Evolutionary conservation across 106 monocot species (phyloP), one percentile per base, ranked within the genome.

Genomic region (Chionographis japonica): DNA sequence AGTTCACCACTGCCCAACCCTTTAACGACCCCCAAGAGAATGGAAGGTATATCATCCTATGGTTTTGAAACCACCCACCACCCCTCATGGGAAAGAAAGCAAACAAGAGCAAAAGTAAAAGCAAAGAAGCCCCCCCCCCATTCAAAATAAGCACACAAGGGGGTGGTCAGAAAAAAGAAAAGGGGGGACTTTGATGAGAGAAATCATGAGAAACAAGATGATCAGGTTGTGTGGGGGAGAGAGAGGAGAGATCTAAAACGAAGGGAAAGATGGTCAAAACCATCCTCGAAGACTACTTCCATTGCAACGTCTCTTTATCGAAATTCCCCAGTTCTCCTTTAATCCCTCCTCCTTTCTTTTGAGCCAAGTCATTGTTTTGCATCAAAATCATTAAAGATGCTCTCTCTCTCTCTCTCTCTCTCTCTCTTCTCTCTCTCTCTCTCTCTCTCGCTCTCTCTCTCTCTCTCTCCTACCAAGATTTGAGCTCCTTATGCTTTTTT

Each of bases 21-120:
- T 81, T 88, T 84, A 78, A 84, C 88, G 53, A 6, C 61, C 43
- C 81, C 88, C 88, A 76, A 88, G 78, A 81, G 75, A 82, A 78
- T 72, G 75, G 78, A 77, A 55, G 60, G 61, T 67, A 68, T 73
- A 83, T 83, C 75, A 82, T 82, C 75, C 82, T 79, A 68, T 79
- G 75, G 67, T 74, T 83, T 83, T 83, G 83, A 83, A 75, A 78
- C 58, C 57, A 35, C 60, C 50, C 65, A 65, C 59, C 49, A 64
- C 58, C 52, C 9, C 46, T 46, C 46, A 56, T 43, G 72, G 10
- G 49, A 73, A 4, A 49, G 42, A 49, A 49, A 62, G 54, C 9
- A 51, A 63, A 65, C 54, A 15, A 37, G 19, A 74, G 50, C 37
- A 70, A 84, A 79, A 75, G 75, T 58, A 46, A 75, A 70, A 69